Conservation (phyloP, 2,329 filamentous ascomycete species). For the Blastomyces parvus region DNA sequence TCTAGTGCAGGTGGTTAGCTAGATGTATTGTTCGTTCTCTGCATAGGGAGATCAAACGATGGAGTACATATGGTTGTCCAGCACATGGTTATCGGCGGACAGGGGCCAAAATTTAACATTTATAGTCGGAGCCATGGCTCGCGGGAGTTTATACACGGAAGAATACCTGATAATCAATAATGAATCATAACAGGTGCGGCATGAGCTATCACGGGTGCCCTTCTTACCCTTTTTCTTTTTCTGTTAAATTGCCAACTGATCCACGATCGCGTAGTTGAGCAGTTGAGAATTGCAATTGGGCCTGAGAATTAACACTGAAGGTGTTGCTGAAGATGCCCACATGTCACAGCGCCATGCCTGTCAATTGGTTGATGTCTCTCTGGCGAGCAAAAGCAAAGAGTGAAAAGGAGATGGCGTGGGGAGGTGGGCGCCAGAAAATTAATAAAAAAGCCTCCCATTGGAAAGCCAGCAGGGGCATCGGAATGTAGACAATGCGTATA, state of each 20-base stretch:
- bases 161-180: too few relatives aligned
- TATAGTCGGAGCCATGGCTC: neutral
- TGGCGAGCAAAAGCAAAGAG: constrained; percentile 5
- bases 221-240: neutral
- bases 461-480: neutral
- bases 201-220: too few relatives aligned
- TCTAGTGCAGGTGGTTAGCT: neutral
- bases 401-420: constrained; percentile 2
- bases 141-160: neutral
- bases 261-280: neutral
- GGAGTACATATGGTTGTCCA: neutral
- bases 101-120: neutral
- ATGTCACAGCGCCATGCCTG: constrained; percentile 1
- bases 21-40: neutral
- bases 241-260: neutral
- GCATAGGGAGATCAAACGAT: neutral
- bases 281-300: constrained; percentile 1
- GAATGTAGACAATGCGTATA: constrained; percentile 1
- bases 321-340: constrained; percentile 1
- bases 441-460: neutral
- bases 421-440: neutral
- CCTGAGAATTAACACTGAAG: neutral
- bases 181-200: neutral
- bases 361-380: neutral
- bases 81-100: neutral